A percentile compares a stretch with the other conserved stretches of the same genome.
phyloP scores from a whole-genome alignment of 306 rosid genomes.

The Rubus parviflorus region DNA sequence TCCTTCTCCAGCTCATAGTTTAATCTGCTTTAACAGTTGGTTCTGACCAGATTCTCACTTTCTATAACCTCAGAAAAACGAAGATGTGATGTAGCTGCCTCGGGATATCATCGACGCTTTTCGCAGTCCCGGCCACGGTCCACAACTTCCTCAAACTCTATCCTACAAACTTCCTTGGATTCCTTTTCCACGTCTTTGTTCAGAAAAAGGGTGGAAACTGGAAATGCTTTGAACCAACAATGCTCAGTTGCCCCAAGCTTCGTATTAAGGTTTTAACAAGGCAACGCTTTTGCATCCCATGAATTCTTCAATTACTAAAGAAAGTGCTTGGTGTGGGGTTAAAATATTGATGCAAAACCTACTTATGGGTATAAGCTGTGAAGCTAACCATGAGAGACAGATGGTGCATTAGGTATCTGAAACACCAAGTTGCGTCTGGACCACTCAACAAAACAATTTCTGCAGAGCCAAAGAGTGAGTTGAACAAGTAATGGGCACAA shows the following conservation, averaged over 20 bases:
- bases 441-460: not conserved
- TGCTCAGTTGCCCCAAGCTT: not conserved
- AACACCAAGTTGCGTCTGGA: not conserved
- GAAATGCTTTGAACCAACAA: not conserved
- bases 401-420: not conserved
- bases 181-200: not conserved
- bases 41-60: conserved; percentile 21
- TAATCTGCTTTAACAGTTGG: conserved; percentile 14
- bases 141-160: not conserved
- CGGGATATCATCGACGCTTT: not conserved
- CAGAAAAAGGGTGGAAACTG: not conserved
- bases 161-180: not conserved
- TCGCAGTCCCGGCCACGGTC: not conserved
- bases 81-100: not conserved
- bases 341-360: not conserved
- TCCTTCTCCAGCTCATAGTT: conserved; percentile 1
- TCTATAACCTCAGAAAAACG: not conserved
- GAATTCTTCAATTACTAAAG: not conserved
- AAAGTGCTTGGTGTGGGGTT: not conserved
- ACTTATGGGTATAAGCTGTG: not conserved
- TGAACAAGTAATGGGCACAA: conserved; percentile 14
- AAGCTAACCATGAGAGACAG: not conserved
- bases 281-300: not conserved
- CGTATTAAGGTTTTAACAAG: not conserved
- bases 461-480: not conserved